Base-by-base conservation (phyloP, 1,284 basidiomycete species). In the Pisolithus thermaeus region DNA sequence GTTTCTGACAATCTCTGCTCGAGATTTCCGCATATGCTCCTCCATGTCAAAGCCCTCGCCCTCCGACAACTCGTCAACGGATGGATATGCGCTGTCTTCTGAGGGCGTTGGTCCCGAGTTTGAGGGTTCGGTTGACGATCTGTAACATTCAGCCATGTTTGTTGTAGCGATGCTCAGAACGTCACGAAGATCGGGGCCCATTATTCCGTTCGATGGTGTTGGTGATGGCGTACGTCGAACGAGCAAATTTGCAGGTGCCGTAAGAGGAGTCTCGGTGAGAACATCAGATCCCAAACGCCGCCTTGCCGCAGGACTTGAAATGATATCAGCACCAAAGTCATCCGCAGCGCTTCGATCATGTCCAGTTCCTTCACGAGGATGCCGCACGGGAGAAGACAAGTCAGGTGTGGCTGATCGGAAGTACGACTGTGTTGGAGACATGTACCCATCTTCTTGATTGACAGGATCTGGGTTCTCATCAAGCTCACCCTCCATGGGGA, bases 381-480 rank as follows among this genome's bases (percentile, higher is more conserved):
- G 52, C 50, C 60, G 57, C 36, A 72, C 52, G 18, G 86, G 86
- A 18, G 87, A 88, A 43, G 82, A 85, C 28, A 87, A 60, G 36
- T 85, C 83, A 36, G 81, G 76, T 8, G 76, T 75, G 52, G 78
- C 77, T 58, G 66, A 66, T 54, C 74, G 70, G 54, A 72, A 72
- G 59, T 75, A 68, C 46, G 79, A 80, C 52, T 77, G 71, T 14
- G 78, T 72, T 18, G 85, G 86, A 18, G 87, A 87, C 52, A 84
- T 72, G 65, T 90, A 90, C 36, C 87, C 87, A 58, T 87, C 86
- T 62, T 90, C 87, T 67, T 88, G 87, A 60, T 74, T 71, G 35
- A 87, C 50, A 39, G 51, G 36, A 41, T 58, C 60, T 11, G 54
- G 56, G 49, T 52, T 53, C 7, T 66, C 63, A 8, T 62, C 63